Base-by-base conservation (phyloP, 163 green algal species). In the Trebouxiophyceae sp. region DNA sequence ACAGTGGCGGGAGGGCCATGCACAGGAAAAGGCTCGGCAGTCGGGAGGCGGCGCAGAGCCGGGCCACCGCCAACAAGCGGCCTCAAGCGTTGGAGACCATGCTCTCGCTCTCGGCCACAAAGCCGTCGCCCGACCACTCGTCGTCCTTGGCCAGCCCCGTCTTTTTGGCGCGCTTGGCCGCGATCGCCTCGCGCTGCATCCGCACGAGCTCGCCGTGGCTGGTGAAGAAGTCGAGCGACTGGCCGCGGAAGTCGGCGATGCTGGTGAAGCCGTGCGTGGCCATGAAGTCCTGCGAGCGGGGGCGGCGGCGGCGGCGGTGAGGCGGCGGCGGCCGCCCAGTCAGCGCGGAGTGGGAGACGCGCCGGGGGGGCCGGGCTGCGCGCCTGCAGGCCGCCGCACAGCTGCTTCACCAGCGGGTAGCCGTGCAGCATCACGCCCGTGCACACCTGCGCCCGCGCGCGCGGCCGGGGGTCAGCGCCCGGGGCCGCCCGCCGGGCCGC, bases 391-490 rank as follows among this genome's bases (percentile, higher is more conserved):
- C 83, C 93, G 7, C 81, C 92, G 55, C 80, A 92, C 33, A 98
- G 84, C 29, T 86, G 80, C 69, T 95, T 89, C 20, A 97, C 81
- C 55, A 98, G 57, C 0, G 81, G 82, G 71, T 98, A 98, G 19
- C 93, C 92, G 69, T 98, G 89, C 61, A 98, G 74, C 93, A 99
- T 99, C 19, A 98, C 89, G 23, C 93, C 93, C 1, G 93, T 97
- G 83, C 93, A 98, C 47, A 97, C 92, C 79, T 87, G 75, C 30
- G 34, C 23, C 4, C 32, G 19, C n/a, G n/a, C n/a, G n/a, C n/a
- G n/a, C n/a, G n/a, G n/a, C n/a, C n/a, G n/a, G n/a, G n/a, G n/a
- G n/a, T n/a, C n/a, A n/a, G n/a, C n/a, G n/a, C n/a, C n/a, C n/a
- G n/a, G n/a, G n/a, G n/a, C n/a, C n/a, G n/a, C n/a, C n/a, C n/a